Conservation (phyloP, 1,284 basidiomycete genomes). For the Tetrapyrgos nigripes region DNA sequence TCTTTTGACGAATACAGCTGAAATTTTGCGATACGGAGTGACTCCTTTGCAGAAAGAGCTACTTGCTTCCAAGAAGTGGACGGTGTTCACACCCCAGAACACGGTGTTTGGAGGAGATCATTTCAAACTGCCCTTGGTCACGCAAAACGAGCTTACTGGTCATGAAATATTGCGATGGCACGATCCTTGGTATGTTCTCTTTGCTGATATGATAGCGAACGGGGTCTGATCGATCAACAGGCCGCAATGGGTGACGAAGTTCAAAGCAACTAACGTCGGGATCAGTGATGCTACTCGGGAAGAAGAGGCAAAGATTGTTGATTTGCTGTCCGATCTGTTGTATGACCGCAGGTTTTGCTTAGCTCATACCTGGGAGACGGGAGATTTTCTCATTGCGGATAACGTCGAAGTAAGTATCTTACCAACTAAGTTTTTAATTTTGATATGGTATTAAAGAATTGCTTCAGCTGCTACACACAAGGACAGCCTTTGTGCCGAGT, state of each 20-base stretch:
- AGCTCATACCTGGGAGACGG: not conserved
- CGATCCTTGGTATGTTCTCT: not conserved
- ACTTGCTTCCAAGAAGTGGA: not conserved
- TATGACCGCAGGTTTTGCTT: constrained; percentile 1
- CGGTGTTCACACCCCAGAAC: not conserved
- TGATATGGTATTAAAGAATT: not conserved
- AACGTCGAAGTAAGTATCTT: not conserved
- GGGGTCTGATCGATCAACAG: not conserved
- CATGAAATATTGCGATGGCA: constrained; percentile 1
- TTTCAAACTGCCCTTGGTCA: not conserved
- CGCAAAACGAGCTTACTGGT: not conserved
- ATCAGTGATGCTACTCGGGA: not conserved
- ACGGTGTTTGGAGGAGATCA: not conserved
- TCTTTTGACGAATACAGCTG: not conserved
- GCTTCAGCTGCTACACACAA: not conserved
- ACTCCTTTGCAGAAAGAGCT: not conserved
- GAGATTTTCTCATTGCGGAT: not conserved
- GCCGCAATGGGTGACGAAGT: constrained; percentile 1
- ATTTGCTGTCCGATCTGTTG: not conserved
- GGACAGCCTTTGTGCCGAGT: not conserved
- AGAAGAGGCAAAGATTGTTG: not conserved
- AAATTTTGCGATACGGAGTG: not conserved
- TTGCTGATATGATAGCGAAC: not conserved
- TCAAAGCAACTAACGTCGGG: not conserved
- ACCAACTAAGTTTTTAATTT: not conserved